Evolutionary conservation across 2,329 filamentous ascomycete species (phyloP).

Genomic region (Dryadomyces quercus-mongolicae): DNA sequence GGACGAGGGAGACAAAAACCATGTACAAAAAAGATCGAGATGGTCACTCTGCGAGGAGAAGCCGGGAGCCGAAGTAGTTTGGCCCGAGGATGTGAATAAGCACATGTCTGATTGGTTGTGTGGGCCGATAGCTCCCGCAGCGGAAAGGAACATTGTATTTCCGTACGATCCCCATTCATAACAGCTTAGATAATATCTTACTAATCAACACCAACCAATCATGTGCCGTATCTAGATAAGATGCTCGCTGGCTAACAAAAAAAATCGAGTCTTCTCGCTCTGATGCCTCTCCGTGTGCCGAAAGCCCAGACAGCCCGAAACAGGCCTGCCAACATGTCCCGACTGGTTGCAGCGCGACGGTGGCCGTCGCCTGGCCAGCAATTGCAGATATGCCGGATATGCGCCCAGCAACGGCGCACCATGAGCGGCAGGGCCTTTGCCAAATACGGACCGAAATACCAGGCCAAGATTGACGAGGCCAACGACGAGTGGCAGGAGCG

Average conservation of each 20-base stretch:
- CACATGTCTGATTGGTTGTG: constrained; percentile 11
- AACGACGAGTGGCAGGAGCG: constrained; percentile 33
- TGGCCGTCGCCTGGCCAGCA: constrained; percentile 3
- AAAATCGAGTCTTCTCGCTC: background rate
- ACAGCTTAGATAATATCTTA: too few relatives aligned
- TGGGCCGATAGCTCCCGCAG: background rate
- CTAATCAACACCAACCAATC: background rate
- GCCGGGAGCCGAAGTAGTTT: constrained; percentile 9
- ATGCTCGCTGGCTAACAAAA: background rate
- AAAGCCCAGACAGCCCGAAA: background rate
- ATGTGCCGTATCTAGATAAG: background rate
- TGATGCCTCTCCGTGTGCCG: background rate
- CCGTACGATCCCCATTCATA: too few relatives aligned
- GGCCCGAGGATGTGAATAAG: constrained; percentile 14
- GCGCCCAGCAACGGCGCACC: constrained; percentile 6
- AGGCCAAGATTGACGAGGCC: constrained; percentile 30
- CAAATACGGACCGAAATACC: constrained; percentile 20
- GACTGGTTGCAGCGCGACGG: constrained; percentile 1
- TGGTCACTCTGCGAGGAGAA: constrained; percentile 5
- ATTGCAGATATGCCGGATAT: constrained; percentile 10
- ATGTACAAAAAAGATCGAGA: background rate
- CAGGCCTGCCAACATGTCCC: constrained; percentile 5
- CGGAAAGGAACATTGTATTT: constrained; percentile 1
- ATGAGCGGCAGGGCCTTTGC: constrained; percentile 9
- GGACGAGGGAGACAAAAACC: background rate